A percentile compares a stretch with the other conserved stretches of the same genome.
Conservation (phyloP, 2,329 filamentous ascomycete genomes). For the Cladosporium sp. region DNA sequence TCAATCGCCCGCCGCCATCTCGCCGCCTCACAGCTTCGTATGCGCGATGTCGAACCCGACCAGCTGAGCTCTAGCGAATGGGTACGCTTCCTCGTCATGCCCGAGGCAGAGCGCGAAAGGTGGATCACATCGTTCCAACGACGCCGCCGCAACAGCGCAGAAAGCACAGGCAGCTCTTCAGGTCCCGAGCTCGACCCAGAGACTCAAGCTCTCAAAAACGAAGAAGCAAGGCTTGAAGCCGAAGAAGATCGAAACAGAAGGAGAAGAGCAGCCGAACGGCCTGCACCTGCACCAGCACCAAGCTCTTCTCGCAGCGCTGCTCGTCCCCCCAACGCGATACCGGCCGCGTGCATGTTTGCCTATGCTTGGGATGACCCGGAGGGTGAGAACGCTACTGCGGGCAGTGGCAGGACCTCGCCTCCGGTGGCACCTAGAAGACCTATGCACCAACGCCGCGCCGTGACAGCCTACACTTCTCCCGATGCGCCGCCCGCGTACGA, state of each 20-base stretch:
- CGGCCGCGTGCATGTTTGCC: constrained; percentile 29
- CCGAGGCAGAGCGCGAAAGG: constrained; percentile 28
- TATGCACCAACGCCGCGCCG: constrained; percentile 23
- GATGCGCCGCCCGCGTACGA: constrained; percentile 23
- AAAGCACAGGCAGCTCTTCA: constrained; percentile 17
- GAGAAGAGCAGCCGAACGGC: background rate
- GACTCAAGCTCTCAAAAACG: constrained; percentile 25
- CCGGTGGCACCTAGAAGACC: constrained; percentile 18
- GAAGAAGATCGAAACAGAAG: constrained; percentile 19
- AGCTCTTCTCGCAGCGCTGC: constrained; percentile 5
- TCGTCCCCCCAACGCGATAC: constrained; percentile 17
- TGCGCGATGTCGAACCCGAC: constrained; percentile 33
- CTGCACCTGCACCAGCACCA: background rate
- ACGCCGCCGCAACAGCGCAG: constrained; percentile 25
- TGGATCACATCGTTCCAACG: constrained; percentile 29
- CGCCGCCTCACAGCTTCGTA: constrained; percentile 30
- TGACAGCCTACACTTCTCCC: constrained; percentile 13
- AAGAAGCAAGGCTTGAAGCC: constrained; percentile 28
- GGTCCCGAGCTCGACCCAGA: constrained; percentile 16
- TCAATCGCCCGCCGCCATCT: constrained; percentile 32
- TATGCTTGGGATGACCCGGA: constrained; percentile 21
- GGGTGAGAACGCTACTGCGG: background rate
- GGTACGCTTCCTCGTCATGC: constrained; percentile 33
- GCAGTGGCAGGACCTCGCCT: constrained; percentile 2
- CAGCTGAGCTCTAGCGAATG: constrained; percentile 31